Conservation (phyloP, 306 rosid species). For the Quercus agrifolia region DNA sequence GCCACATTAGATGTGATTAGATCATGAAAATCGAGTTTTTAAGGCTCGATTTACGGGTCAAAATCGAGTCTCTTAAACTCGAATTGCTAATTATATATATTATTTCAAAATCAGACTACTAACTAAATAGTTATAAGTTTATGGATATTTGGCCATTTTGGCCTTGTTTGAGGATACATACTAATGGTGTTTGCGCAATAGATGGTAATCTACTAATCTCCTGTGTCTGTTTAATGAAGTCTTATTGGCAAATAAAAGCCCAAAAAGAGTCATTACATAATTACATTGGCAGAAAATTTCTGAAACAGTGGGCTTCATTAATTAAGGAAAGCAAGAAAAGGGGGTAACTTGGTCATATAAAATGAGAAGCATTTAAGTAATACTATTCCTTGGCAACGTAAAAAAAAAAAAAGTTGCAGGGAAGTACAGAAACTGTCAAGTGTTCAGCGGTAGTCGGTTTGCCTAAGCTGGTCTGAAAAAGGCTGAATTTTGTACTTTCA, state of each 20-base stretch:
- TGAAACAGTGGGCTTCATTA: neutral
- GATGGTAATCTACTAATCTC: neutral
- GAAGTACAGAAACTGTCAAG: slow-evolving; percentile 22
- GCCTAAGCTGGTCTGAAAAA: slow-evolving; percentile 27
- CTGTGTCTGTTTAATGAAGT: neutral
- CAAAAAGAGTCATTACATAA: too few species aligned
- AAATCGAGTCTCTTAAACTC: too few species aligned
- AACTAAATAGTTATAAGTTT: too few species aligned
- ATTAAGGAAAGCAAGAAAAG: neutral
- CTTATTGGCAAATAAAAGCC: too few species aligned
- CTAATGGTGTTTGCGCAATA: neutral
- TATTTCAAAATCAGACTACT: too few species aligned
- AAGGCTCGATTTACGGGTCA: too few species aligned
- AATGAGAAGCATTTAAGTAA: neutral
- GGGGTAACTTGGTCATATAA: neutral
- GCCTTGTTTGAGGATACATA: neutral
- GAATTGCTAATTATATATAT: too few species aligned
- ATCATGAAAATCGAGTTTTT: too few species aligned
- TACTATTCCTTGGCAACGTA: neutral
- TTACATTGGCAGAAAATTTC: too few species aligned
- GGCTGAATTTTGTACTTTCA: slow-evolving; percentile 21
- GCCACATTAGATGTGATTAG: too few species aligned
- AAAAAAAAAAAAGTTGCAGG: neutral
- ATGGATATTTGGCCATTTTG: too few species aligned
- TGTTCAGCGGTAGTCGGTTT: slow-evolving; percentile 21